Conservation (phyloP, 169 alveolate genomes). For the Cryptosporidium viatorum region DNA sequence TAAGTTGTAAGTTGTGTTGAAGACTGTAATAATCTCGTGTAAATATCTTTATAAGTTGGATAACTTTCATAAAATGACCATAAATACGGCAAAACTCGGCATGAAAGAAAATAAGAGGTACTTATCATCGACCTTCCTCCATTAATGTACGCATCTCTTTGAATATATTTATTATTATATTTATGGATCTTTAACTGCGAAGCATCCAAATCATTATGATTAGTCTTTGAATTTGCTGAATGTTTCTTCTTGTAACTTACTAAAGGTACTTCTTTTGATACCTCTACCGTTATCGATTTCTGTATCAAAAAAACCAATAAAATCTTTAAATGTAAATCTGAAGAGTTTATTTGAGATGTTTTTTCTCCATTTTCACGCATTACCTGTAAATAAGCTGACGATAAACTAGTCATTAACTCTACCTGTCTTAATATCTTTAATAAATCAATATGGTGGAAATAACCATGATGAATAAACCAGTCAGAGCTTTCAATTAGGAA, state of each 20-base stretch:
- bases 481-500: slow-evolving; percentile 40
- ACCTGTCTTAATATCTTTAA: slow-evolving; percentile 10
- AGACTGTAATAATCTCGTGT: slow-evolving; percentile 16
- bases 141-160: slow-evolving; percentile 39
- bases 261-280: slow-evolving; percentile 6
- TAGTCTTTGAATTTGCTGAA: neutral
- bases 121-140: slow-evolving; percentile 55
- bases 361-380: neutral
- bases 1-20: slow-evolving; percentile 17
- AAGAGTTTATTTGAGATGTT: neutral
- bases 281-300: slow-evolving; percentile 10
- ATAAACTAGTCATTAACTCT: slow-evolving; percentile 29
- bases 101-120: slow-evolving; percentile 18
- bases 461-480: slow-evolving; percentile 52
- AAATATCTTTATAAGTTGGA: slow-evolving; percentile 58
- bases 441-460: slow-evolving; percentile 23
- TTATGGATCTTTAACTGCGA: slow-evolving; percentile 1
- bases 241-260: neutral
- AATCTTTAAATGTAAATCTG: slow-evolving; percentile 23
- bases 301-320: slow-evolving; percentile 20
- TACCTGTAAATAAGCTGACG: neutral
- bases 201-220: neutral
- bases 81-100: slow-evolving; percentile 4
- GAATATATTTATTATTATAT: slow-evolving; percentile 30
- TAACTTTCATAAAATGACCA: slow-evolving; percentile 67